These are phyloP conservation scores for Gastrodia elata DNA, from an alignment of 106 monocot genomes.

Conservation along the genomic window DNA sequence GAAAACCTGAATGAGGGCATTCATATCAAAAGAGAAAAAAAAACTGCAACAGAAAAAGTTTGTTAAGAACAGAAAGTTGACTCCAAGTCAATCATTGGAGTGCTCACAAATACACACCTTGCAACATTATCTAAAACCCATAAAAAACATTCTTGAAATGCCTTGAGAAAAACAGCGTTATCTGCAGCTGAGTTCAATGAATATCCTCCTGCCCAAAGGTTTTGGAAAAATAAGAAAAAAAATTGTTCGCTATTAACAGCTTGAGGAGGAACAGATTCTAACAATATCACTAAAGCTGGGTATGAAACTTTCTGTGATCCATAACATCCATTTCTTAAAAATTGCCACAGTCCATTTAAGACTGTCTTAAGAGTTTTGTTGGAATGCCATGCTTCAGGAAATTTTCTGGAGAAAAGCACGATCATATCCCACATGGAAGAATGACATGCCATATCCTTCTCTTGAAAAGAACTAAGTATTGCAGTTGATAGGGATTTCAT, in stretches of 20 bases:
- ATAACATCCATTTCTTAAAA: conserved; percentile 76
- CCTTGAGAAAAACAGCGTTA: conserved; percentile 34
- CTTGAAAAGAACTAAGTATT: conserved; percentile 75
- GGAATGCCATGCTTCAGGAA: conserved; percentile 56
- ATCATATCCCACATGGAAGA: conserved; percentile 96
- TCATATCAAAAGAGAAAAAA: neutral
- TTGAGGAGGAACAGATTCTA: conserved; percentile 59
- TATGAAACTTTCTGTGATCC: conserved; percentile 77
- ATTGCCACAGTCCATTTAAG: conserved; percentile 50
- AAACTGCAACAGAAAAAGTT: neutral
- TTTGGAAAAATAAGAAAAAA: conserved; percentile 58
- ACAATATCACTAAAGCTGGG: conserved; percentile 56
- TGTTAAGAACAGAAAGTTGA: neutral
- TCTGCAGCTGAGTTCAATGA: conserved; percentile 29
- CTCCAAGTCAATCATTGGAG: neutral
- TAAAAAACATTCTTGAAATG: conserved; percentile 72
- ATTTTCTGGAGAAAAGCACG: conserved; percentile 59
- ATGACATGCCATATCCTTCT: conserved; percentile 84
- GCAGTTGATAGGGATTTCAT: conserved; percentile 48
- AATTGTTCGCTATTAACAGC: conserved; percentile 41
- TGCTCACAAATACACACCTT: conserved; percentile 38
- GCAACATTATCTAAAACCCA: conserved; percentile 43
- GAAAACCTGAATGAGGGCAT: conserved; percentile 34
- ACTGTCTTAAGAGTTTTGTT: conserved; percentile 51
- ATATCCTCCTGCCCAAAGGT: conserved; percentile 77